Base-by-base conservation (phyloP, 768 basidiomycete genomes). In the Mycena kentingensis region DNA sequence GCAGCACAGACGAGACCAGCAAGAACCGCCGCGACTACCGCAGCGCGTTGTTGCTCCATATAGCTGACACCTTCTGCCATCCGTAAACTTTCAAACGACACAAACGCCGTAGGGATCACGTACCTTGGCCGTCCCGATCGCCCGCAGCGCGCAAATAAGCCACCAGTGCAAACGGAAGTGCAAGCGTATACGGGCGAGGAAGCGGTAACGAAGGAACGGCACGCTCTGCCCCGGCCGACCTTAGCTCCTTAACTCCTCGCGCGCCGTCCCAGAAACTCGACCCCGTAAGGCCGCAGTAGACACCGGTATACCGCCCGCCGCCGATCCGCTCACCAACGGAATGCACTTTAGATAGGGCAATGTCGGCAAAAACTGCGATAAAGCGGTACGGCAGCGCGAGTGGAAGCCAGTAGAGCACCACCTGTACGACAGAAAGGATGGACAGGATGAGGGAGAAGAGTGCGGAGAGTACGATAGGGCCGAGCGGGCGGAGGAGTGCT, bases 141-240 rank as follows among this genome's bases (percentile, higher is more conserved):
- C 58, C 51, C 2, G 91, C 88, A n/a, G 93, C 89, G 60, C 95
- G 90, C 18, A 98, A 69, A 67, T 96, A 97, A 4, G 92, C 89
- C 31, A 81, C 71, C 25, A 95, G 73, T 13, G 91, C 85, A 57
- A 91, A 89, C 5, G 92, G 88, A 57, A 94, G 79, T 1, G 90
- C 89, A 54, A 93, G 73, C 1, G 87, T 88, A 44, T 91, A 73
- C 16, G 93, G 29, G 88, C 12, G 89, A 81, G 25, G 58, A 4
- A 60, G 54, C 12, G 58, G 54, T 15, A 81, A 69, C 13, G 74
- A 63, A 3, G 78, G 69, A n/a, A 37, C 51, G 36, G 27, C 31
- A 10, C 55, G 3, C 22, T 53, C 55, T 16, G 47, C 13, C n/a
- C 42, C 54, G 3, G 26, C 19, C 22, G 51, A 44, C 2, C 69